phyloP scores from a whole-genome alignment of 2,329 filamentous ascomycete species.

The Xylaria sp. region DNA sequence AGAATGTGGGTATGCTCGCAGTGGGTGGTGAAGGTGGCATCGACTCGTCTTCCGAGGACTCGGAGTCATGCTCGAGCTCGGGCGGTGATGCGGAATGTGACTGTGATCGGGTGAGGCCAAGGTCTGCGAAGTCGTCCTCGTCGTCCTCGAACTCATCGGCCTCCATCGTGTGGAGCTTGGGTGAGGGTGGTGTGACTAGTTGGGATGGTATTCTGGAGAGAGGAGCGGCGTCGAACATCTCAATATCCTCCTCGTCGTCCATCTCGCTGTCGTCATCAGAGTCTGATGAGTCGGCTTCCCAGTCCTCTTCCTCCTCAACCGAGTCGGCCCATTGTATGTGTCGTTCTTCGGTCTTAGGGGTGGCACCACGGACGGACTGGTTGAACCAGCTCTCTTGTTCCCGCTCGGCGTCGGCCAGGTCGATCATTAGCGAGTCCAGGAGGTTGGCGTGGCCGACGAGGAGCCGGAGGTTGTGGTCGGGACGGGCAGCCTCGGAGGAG shows the following conservation, averaged over 20 bases:
- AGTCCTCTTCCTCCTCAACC: conserved; percentile 74
- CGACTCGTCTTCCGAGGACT: conserved; percentile 76
- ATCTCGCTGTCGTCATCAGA: conserved; percentile 63
- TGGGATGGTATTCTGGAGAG: conserved; percentile 60
- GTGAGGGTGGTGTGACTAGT: conserved; percentile 46
- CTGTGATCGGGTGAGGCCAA: conserved; percentile 74
- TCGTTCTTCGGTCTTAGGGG: conserved; percentile 67
- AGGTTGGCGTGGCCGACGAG: conserved; percentile 99
- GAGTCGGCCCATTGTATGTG: conserved; percentile 91
- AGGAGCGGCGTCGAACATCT: conserved; percentile 62
- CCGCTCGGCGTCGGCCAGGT: conserved; percentile 89
- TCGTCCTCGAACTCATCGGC: conserved; percentile 58
- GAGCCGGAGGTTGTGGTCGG: conserved; percentile 93
- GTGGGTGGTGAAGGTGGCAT: conserved; percentile 78
- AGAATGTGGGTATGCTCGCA: conserved; percentile 67
- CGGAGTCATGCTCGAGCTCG: conserved; percentile 76
- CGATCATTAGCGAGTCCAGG: conserved; percentile 92
- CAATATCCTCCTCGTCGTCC: conserved; percentile 67
- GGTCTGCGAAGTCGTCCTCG: conserved; percentile 69
- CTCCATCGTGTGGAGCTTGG: conserved; percentile 52
- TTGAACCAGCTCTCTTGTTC: conserved; percentile 99
- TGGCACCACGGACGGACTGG: conserved; percentile 85
- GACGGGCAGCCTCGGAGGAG: conserved; percentile 85
- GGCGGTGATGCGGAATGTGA: conserved; percentile 75
- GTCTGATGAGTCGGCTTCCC: conserved; percentile 71